phyloP scores from a whole-genome alignment of 306 rosid species.

The Senna siamea region DNA sequence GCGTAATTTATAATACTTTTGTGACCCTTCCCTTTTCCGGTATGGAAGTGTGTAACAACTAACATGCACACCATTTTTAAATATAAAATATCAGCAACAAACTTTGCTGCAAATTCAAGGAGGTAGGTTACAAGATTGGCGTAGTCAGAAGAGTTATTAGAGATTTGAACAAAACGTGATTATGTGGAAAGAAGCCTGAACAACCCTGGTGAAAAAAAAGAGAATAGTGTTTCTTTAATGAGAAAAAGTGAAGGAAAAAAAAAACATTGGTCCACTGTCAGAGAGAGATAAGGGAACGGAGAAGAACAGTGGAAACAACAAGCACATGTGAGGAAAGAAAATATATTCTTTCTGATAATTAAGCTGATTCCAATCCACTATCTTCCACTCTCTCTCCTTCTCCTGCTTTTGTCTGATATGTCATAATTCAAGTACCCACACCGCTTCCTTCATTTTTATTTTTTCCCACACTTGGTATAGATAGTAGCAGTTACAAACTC shows the following conservation, averaged over 20 bases:
- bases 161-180: background rate
- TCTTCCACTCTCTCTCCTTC: background rate
- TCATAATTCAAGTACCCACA: slow-evolving; percentile 38
- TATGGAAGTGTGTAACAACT: too few relatives aligned
- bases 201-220: background rate
- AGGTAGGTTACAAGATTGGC: slow-evolving; percentile 1
- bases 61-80: background rate
- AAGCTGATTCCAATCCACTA: slow-evolving; percentile 5
- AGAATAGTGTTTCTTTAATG: background rate
- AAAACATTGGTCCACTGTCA: background rate
- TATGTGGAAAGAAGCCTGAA: background rate
- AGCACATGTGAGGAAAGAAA: slow-evolving; percentile 40
- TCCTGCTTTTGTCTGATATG: slow-evolving; percentile 37
- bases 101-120: background rate
- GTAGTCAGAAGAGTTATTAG: background rate
- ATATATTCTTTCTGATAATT: background rate
- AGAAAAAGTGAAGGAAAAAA: background rate
- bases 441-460: background rate
- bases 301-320: background rate
- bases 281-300: background rate
- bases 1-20: slow-evolving; percentile 7
- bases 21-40: background rate
- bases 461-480: background rate
- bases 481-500: background rate
- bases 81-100: background rate